These are phyloP conservation scores for Xylariales sp. DNA, from an alignment of 2,329 filamentous ascomycete species.

Conservation along the genomic window DNA sequence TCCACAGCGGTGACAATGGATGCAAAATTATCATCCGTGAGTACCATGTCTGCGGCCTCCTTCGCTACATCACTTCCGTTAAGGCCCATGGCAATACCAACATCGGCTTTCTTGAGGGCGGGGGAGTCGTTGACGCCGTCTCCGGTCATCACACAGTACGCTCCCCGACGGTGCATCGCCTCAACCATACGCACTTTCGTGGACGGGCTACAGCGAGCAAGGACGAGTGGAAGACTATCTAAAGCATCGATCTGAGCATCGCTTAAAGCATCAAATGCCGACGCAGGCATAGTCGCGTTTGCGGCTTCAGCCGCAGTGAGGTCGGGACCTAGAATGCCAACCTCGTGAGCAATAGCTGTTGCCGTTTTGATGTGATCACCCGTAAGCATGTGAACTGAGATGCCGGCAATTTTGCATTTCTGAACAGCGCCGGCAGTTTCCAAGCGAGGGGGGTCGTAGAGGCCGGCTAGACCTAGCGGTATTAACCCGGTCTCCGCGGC, in stretches of 20 bases:
- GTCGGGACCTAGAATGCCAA: slow-evolving; percentile 66
- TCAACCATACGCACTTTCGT: slow-evolving; percentile 83
- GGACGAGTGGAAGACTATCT: slow-evolving; percentile 71
- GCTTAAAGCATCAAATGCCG: slow-evolving; percentile 71
- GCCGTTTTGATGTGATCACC: slow-evolving; percentile 77
- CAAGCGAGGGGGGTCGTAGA: slow-evolving; percentile 77
- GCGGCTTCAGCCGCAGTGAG: slow-evolving; percentile 53
- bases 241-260: slow-evolving; percentile 72
- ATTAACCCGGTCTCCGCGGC: slow-evolving; percentile 67
- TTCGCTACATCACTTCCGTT: slow-evolving; percentile 79
- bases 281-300: slow-evolving; percentile 69
- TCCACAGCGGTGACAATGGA: slow-evolving; percentile 80
- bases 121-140: slow-evolving; percentile 82
- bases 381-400: slow-evolving; percentile 76
- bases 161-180: slow-evolving; percentile 74
- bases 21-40: slow-evolving; percentile 90
- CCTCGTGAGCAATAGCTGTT: slow-evolving; percentile 72
- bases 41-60: slow-evolving; percentile 86
- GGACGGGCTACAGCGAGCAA: slow-evolving; percentile 75
- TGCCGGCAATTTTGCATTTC: slow-evolving; percentile 69
- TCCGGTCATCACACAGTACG: slow-evolving; percentile 80
- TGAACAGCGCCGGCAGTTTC: slow-evolving; percentile 72
- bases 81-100: slow-evolving; percentile 80
- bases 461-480: slow-evolving; percentile 76
- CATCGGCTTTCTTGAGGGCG: slow-evolving; percentile 77